Evolutionary conservation across 2,329 filamentous ascomycete species (phyloP), one percentile per base, ranked within the genome.

Genomic region (Sclerotinia glacialis): DNA sequence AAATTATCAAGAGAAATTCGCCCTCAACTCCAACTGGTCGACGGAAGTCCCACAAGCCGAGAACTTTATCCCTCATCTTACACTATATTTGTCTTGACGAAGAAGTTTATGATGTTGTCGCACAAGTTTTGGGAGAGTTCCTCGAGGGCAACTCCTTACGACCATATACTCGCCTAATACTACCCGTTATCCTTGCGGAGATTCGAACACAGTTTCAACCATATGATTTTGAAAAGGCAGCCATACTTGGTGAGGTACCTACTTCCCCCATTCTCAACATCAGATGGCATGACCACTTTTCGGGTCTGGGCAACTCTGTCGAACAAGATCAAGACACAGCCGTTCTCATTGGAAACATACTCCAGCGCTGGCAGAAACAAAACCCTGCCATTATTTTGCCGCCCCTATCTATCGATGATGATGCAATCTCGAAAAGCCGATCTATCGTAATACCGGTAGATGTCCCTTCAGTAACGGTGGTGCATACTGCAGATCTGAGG

Each of bases 381-480:
- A 72, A 65, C 26, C 68, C 71, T 3, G 67, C 46, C 9, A 74
- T 76, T 26, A 67, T 69, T 40, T 65, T 75, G 31, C 60, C 70
- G 8, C 72, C 70, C 11, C 62, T 74, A 26, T 64, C 67, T 52
- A 66, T 70, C 40, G 68, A 71, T 47, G 67, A 72, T 34, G 72
- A 72, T 14, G 69, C 70, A 1, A 69, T 76, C n/a, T 63, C 78
- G 28, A 80, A 83, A 26, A 81, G 77, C 69, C 83, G 84, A 26
- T 88, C 87, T 16, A 93, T 99, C 72, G 82, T 90, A 40, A 96
- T 99, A 64, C 91, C 93, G 0, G 93, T 99, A 18, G 92, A 97
- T 67, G 87, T 99, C 1, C 94, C 94, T 0, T 88, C 89, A 1
- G 83, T 97, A 2, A 86, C 91, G 58, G 86, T 97, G 26, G 85